Base-by-base conservation (phyloP, 208 protist genomes). In the Acanthamoeba castellanii region DNA sequence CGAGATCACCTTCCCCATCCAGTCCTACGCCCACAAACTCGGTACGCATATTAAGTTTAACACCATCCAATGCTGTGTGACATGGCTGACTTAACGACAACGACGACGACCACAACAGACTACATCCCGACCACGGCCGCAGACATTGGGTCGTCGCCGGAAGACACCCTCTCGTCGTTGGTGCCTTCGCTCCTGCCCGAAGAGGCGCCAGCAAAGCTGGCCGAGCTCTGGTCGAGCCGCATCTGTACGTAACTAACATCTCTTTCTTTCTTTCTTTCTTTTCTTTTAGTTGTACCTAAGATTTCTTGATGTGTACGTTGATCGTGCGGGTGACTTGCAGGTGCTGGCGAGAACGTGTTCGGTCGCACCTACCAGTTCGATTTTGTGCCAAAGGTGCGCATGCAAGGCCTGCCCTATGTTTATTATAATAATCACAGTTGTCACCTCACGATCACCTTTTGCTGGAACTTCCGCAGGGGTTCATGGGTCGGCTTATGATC, bases 401-500 rank as follows among this genome's bases (percentile, higher is more conserved):
- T 16, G 20, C 16, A 18, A 16, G 1, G 13, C 13, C 52, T 7
- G 14, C 16, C 18, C 52, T 7, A 16, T 3, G 14, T 42, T 42
- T 1, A 42, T 3, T 7, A 42, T 4, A 42, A 42, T 3, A 42
- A 42, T 1, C 2, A 42, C 8, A 13, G 32, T 30, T 14, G 13
- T 74, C 32, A 74, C 0, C 32, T 74, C 7, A 25, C 13, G 9
- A 47, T 47, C n/a, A n/a, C 32, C n/a, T 22, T 72, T 14, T 37
- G 0, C 25, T 74, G 14, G 0, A 7, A 30, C n/a, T 9, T 27
- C 61, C 13, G 45, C 45, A 59, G 88, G 87, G 88, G 22, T 93
- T 93, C 88, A 61, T 93, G 34, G 52, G 59, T 20, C 90, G 90
- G 16, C 47, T 94, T 1, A 94, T 94, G 66, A 82, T 94, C n/a